Evolutionary conservation across 257 asterid genomes (phyloP).

Genomic region (Fraxinus excelsior): DNA sequence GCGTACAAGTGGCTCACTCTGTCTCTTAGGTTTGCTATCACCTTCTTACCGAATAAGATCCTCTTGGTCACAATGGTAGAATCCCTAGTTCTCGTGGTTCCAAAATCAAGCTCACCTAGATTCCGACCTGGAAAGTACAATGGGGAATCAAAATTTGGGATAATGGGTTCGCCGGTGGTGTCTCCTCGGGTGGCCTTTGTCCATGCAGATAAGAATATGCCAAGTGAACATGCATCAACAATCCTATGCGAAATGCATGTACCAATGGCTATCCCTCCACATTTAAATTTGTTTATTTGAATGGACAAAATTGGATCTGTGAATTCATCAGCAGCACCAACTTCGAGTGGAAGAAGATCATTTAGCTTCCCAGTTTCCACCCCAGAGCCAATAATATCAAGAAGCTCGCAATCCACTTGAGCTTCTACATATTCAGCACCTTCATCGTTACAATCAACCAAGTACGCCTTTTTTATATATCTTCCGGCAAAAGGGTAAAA

Average conservation of each 20-base stretch:
- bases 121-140: slow-evolving; percentile 11
- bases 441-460: not conserved
- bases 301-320: not conserved
- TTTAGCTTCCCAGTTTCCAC: not conserved
- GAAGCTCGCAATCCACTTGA: not conserved
- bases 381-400: not conserved
- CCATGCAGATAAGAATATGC: not conserved
- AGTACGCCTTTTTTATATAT: slow-evolving; percentile 6
- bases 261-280: not conserved
- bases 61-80: slow-evolving; percentile 7
- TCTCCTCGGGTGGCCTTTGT: not conserved
- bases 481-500: slow-evolving; percentile 31
- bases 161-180: not conserved
- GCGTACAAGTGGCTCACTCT: not conserved
- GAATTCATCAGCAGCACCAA: not conserved
- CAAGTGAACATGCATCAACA: not conserved
- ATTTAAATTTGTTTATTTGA: not conserved
- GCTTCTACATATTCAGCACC: not conserved
- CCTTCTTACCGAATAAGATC: slow-evolving; percentile 13
- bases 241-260: not conserved
- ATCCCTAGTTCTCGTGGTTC: not conserved
- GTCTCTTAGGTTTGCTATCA: slow-evolving; percentile 12
- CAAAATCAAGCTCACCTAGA: not conserved
- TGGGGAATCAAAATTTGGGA: slow-evolving; percentile 22
- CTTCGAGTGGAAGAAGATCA: not conserved